Percentiles rank a stretch among this genome's conserved stretches.
phyloP scores from a whole-genome alignment of 2,329 filamentous ascomycete genomes.

The Ceratocystiopsis minuta region DNA sequence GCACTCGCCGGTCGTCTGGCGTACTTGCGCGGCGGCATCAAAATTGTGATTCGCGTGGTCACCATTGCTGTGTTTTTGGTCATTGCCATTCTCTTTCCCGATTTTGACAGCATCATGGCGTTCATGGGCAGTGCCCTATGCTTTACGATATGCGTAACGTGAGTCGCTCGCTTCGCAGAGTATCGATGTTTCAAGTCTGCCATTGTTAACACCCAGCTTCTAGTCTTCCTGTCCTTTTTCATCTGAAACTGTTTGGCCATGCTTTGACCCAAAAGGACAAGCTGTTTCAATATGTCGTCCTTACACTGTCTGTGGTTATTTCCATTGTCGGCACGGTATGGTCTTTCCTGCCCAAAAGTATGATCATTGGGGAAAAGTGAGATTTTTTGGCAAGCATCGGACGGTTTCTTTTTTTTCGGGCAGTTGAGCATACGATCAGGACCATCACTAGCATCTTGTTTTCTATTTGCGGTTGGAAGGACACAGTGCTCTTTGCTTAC shows the following conservation, averaged over 20 bases:
- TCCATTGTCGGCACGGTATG: slow-evolving; percentile 67
- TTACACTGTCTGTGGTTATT: slow-evolving; percentile 50
- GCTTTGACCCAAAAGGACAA: slow-evolving; percentile 49
- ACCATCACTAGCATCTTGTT: not conserved
- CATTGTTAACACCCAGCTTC: not conserved
- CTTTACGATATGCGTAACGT: slow-evolving; percentile 84
- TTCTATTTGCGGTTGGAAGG: not conserved
- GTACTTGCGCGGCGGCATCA: slow-evolving; percentile 38
- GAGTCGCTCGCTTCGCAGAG: slow-evolving; percentile 12
- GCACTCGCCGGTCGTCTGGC: no score
- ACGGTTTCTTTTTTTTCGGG: no score
- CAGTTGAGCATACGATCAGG: no score
- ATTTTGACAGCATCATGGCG: slow-evolving; percentile 80
- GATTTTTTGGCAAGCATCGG: not conserved
- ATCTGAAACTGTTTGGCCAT: slow-evolving; percentile 71
- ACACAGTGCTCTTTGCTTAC: not conserved
- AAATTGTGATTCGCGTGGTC: slow-evolving; percentile 42
- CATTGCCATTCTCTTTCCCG: slow-evolving; percentile 52
- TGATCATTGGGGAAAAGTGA: slow-evolving; percentile 38
- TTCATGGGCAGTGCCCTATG: slow-evolving; percentile 80
- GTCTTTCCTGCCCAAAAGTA: slow-evolving; percentile 68
- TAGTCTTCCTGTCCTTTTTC: slow-evolving; percentile 63
- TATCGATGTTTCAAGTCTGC: not conserved
- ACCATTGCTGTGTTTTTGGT: slow-evolving; percentile 55
- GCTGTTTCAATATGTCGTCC: slow-evolving; percentile 47